Evolutionary conservation across 176 grass and related monocot species (phyloP).

Genomic region (Phoenix roebelenii): DNA sequence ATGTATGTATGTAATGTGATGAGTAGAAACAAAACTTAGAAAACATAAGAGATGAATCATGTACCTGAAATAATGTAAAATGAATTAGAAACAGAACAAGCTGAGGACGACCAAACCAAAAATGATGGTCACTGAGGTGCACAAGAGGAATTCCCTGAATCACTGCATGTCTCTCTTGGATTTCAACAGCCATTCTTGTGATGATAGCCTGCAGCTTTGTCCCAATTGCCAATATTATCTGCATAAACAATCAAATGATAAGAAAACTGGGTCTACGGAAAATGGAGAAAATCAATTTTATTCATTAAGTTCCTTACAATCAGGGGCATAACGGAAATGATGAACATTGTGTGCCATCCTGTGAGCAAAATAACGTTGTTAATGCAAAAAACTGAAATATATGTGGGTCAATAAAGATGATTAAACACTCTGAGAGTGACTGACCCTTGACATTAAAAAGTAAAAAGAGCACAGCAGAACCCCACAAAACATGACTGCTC

Average conservation of each 20-base stretch:
- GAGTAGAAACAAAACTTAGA: neutral
- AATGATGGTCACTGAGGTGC: constrained; percentile 86
- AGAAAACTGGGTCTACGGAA: neutral
- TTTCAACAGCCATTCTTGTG: constrained; percentile 85
- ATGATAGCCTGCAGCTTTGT: constrained; percentile 98
- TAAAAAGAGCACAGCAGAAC: constrained; percentile 67
- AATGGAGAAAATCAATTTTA: neutral
- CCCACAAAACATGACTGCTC: constrained; percentile 61
- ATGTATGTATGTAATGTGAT: neutral
- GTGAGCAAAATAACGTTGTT: constrained; percentile 8
- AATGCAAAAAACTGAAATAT: neutral
- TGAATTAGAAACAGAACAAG: constrained; percentile 90
- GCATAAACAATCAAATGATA: constrained; percentile 8
- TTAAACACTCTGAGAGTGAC: neutral
- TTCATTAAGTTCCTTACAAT: constrained; percentile 30
- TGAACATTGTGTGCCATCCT: constrained; percentile 78
- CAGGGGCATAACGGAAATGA: constrained; percentile 77
- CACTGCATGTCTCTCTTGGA: constrained; percentile 87
- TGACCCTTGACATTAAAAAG: constrained; percentile 70
- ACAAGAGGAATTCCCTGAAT: constrained; percentile 95
- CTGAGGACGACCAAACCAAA: constrained; percentile 61
- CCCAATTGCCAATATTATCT: constrained; percentile 78
- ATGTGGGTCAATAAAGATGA: too few species aligned
- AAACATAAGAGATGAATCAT: neutral
- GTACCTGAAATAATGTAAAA: constrained; percentile 80